Conservation (phyloP, 805 yeast genomes). For the Cyberlindnera xishuangbannaensis region DNA sequence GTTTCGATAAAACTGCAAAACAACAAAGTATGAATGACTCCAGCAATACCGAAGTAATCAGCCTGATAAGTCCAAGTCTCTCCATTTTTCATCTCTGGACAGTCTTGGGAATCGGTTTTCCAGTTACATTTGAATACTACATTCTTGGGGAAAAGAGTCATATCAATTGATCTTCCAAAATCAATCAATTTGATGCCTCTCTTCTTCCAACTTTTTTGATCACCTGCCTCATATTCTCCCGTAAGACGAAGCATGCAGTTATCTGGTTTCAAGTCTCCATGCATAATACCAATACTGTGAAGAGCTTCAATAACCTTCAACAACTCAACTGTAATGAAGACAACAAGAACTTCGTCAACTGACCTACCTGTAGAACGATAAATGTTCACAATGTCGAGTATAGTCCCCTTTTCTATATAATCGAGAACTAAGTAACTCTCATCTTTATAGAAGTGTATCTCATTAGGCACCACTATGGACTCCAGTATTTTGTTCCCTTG, state of each 20-base stretch:
- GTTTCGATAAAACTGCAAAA: constrained; percentile 62
- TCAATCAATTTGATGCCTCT: constrained; percentile 66
- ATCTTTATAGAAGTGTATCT: constrained; percentile 37
- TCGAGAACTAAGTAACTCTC: constrained; percentile 24
- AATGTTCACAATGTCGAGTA: constrained; percentile 59
- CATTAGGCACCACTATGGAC: constrained; percentile 45
- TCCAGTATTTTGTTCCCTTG: constrained; percentile 21
- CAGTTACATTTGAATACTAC: constrained; percentile 55
- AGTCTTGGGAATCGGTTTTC: constrained; percentile 62
- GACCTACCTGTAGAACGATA: constrained; percentile 30
- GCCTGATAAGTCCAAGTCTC: constrained; percentile 72
- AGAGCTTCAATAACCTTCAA: constrained; percentile 51
- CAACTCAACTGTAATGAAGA: constrained; percentile 61
- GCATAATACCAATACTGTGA: constrained; percentile 65
- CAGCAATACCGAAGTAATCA: constrained; percentile 81
- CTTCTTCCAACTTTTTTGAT: constrained; percentile 23
- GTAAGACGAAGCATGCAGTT: constrained; percentile 71
- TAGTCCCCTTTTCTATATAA: constrained; percentile 54
- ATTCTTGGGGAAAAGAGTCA: constrained; percentile 45
- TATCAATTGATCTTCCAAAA: constrained; percentile 76
- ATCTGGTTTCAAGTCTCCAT: constrained; percentile 83
- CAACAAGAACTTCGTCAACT: constrained; percentile 56
- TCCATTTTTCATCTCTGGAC: constrained; percentile 58
- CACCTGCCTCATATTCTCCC: constrained; percentile 15
- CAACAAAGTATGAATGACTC: constrained; percentile 63